These are phyloP conservation scores for Aurifilum marmelostoma DNA, from an alignment of 2,329 filamentous ascomycete species.

Conservation along the genomic window DNA sequence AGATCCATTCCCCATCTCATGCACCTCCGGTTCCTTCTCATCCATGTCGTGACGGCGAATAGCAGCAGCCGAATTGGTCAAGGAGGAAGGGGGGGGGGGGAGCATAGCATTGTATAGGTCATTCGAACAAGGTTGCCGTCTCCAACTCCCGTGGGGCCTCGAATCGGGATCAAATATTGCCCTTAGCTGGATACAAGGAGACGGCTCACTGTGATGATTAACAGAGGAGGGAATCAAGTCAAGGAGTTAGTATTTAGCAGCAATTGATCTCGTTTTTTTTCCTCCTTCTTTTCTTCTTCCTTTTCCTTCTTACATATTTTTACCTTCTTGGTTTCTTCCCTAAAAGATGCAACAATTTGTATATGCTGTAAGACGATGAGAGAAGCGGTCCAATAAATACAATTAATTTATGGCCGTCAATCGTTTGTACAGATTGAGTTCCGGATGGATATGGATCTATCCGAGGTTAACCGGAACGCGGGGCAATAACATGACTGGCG, in stretches of 20 bases:
- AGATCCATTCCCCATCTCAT: background rate
- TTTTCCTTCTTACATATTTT: too few relatives aligned
- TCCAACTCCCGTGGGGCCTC: slow-evolving; percentile 9
- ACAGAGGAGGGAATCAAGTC: too few relatives aligned
- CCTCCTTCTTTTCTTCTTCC: too few relatives aligned
- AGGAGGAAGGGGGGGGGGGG: background rate
- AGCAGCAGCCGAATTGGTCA: background rate
- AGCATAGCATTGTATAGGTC: background rate
- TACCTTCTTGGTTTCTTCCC: too few relatives aligned
- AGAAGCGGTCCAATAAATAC: too few relatives aligned
- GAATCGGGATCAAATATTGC: background rate
- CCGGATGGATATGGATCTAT: background rate
- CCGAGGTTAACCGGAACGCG: background rate
- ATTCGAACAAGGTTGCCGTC: slow-evolving; percentile 4
- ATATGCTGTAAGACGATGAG: background rate
- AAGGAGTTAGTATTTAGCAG: too few relatives aligned
- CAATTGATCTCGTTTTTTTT: too few relatives aligned
- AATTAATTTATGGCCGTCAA: too few relatives aligned
- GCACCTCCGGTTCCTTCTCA: background rate
- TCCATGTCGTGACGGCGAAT: background rate
- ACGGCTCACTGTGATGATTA: too few relatives aligned
- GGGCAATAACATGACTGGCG: slow-evolving; percentile 6
- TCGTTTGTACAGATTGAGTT: background rate
- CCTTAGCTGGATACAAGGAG: background rate
- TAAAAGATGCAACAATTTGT: background rate